These are phyloP conservation scores for Cladophialophora carrionii DNA, from an alignment of 2,329 filamentous ascomycete genomes.

Conservation along the genomic window DNA sequence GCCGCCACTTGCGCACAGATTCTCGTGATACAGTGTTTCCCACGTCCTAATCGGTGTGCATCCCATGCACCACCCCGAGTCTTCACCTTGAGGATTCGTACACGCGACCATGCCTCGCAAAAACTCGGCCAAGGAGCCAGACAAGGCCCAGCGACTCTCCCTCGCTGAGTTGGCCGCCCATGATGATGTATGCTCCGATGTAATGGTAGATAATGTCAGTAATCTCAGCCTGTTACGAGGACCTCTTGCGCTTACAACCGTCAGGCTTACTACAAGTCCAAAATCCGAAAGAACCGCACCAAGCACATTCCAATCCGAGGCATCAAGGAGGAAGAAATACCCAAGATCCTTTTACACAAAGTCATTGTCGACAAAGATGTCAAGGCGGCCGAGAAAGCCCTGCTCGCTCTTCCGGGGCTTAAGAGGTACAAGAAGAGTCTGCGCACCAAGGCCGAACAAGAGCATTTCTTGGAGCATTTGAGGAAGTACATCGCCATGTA, in stretches of 20 bases:
- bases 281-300: constrained; percentile 88
- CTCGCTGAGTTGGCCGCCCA: constrained; percentile 86
- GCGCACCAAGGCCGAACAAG: constrained; percentile 75
- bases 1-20: constrained; percentile 1
- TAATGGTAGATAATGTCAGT: constrained; percentile 89
- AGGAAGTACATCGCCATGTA: constrained; percentile 93
- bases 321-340: constrained; percentile 67
- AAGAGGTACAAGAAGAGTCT: constrained; percentile 70
- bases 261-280: constrained; percentile 94
- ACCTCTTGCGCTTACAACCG: constrained; percentile 21
- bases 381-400: constrained; percentile 68
- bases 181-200: constrained; percentile 94
- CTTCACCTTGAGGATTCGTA: neutral
- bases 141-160: constrained; percentile 69
- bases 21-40: neutral
- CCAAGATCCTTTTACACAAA: constrained; percentile 63
- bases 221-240: constrained; percentile 26
- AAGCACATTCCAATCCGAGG: constrained; percentile 85
- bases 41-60: neutral
- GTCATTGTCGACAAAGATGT: constrained; percentile 76
- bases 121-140: constrained; percentile 25
- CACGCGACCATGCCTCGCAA: constrained; percentile 37
- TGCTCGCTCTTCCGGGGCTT: constrained; percentile 74
- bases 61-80: constrained; percentile 7
- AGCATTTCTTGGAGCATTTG: constrained; percentile 83